Evolutionary conservation across 2,329 filamentous ascomycete genomes (phyloP), one percentile per base, ranked within the genome.

Genomic region (Colletotrichum lupini): DNA sequence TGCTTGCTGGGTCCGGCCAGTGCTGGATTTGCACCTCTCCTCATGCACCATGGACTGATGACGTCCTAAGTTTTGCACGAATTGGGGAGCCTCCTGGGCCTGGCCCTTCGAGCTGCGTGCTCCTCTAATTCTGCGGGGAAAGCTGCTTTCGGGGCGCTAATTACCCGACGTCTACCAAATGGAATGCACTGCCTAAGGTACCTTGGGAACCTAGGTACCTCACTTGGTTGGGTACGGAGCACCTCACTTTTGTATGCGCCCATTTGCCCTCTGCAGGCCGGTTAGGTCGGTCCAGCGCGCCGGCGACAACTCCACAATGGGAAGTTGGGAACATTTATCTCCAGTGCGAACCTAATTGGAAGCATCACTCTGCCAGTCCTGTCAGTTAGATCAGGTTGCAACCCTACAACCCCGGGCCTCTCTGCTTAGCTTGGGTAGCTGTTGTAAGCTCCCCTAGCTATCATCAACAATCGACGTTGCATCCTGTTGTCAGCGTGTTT

Each of bases 101-200:
- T 49, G 42, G 42, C 42, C 42, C 26, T 19, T 28, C 60, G 24
- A 61, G 70, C 67, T 73, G 67, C 60, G 57, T 63, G 70, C 73
- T 74, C 19, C 42, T 26, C 63, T 65, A 57, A 57, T 74, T 73
- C 26, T 74, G 73, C 73, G 73, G 73, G 73, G 73, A 73, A 73
- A 67, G 64, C 69, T 74, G 68, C 46, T 72, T 74, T 72, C 62
- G 68, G 68, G 46, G 68, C 68, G 30, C 72, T 58, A 67, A 74
- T 72, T 72, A 72, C 62, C 72, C 68, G 71, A 35, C 72, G 19
- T 65, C 26, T 60, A 59, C 49, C 28, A 64, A 22, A 42, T 24
- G 32, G 53, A 56, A 24, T 56, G 56, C 37, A 42, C 14, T 42
- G 19, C 16, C 32, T 35, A 35, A 35, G 32, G 37, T 42, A 19